phyloP scores from a whole-genome alignment of 1,284 basidiomycete genomes.

The Ustilago hordei region DNA sequence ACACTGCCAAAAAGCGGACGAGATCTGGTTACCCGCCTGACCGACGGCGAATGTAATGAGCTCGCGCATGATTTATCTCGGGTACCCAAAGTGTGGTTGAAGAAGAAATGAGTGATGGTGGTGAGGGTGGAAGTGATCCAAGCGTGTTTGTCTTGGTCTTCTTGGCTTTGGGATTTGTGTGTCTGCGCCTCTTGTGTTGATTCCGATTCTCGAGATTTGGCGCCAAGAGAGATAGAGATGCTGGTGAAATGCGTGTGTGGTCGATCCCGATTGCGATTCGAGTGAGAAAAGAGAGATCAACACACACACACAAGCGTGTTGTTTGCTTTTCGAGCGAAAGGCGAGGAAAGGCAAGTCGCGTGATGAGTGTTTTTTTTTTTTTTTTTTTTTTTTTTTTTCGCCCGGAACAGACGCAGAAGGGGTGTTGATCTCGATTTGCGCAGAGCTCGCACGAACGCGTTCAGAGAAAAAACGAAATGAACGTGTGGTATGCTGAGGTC shows the following conservation, averaged over 20 bases:
- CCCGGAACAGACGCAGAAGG: constrained; percentile 5
- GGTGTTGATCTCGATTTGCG: constrained; percentile 9
- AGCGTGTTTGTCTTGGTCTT: constrained; percentile 11
- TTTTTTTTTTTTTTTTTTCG: neutral
- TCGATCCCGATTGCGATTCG: neutral
- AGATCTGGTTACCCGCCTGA: constrained; percentile 78
- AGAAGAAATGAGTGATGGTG: neutral
- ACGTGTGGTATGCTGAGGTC: neutral
- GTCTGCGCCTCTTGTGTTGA: neutral
- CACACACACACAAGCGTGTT: constrained; percentile 8
- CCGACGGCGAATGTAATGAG: constrained; percentile 60
- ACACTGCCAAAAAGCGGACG: constrained; percentile 67
- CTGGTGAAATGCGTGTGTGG: neutral
- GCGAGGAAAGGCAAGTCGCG: constrained; percentile 1
- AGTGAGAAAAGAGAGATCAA: constrained; percentile 10
- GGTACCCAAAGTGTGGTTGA: too few relatives aligned
- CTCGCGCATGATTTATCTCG: constrained; percentile 37
- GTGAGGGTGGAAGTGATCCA: constrained; percentile 28
- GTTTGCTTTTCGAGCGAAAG: neutral
- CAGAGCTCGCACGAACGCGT: constrained; percentile 19
- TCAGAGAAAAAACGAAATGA: neutral
- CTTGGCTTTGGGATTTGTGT: neutral
- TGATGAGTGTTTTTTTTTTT: constrained; percentile 8
- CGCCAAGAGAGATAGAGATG: neutral
- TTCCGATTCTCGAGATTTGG: neutral